A percentile compares a stretch with the other conserved stretches of the same genome.
Evolutionary conservation across 331 rosid species (phyloP).

Genomic region (Dryas integrifolia): DNA sequence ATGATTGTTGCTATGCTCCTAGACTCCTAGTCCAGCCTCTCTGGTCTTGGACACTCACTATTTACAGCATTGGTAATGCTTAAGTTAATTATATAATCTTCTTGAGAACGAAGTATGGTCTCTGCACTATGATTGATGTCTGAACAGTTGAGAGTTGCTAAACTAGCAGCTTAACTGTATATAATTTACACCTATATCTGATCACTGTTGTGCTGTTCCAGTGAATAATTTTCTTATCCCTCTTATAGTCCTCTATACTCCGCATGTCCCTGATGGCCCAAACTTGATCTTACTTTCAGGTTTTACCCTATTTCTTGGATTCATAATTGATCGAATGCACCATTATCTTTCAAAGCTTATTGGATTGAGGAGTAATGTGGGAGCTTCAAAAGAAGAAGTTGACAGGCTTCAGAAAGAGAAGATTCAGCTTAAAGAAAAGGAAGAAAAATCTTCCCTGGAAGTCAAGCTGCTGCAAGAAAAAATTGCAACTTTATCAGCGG

Average conservation of each 20-base stretch:
- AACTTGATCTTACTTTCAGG: slow-evolving; percentile 48
- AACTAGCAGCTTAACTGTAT: not conserved
- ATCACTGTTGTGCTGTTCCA: not conserved
- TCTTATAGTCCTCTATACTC: too few relatives aligned
- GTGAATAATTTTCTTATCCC: slow-evolving; percentile 2
- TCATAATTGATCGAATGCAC: slow-evolving; percentile 73
- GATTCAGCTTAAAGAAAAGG: slow-evolving; percentile 51
- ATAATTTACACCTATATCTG: not conserved
- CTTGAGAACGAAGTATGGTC: not conserved
- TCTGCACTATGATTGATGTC: slow-evolving; percentile 1
- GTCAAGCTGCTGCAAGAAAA: slow-evolving; percentile 51
- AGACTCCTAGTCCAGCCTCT: not conserved
- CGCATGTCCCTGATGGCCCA: slow-evolving; percentile 17
- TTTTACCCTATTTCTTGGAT: slow-evolving; percentile 86
- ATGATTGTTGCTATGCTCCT: not conserved
- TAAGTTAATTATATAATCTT: slow-evolving; percentile 1
- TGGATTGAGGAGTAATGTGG: slow-evolving; percentile 47
- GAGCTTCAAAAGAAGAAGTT: slow-evolving; percentile 66
- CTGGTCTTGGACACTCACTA: not conserved
- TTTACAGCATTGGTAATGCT: not conserved
- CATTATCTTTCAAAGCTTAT: slow-evolving; percentile 64
- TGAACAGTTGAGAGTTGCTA: not conserved
- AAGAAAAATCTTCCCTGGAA: slow-evolving; percentile 63
- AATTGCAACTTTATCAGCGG: slow-evolving; percentile 40
- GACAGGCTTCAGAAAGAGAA: slow-evolving; percentile 63